Evolutionary conservation across 2,329 filamentous ascomycete genomes (phyloP), one percentile per base, ranked within the genome.

Genomic region (Penicillium nordicum): DNA sequence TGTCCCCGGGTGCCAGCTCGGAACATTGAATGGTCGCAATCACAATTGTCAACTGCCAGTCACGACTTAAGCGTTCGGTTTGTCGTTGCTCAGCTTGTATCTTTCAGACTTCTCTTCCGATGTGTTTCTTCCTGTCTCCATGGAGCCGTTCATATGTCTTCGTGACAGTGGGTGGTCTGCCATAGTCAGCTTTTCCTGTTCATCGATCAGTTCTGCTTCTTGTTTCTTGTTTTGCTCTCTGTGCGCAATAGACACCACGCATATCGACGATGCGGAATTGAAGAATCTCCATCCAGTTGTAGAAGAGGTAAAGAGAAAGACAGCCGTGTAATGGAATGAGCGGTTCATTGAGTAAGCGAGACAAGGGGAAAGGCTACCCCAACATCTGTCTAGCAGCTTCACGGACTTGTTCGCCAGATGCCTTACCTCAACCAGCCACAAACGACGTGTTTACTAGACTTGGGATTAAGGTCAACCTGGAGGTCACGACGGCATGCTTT

Each of bases 401-500:
- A 18, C 3, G 56, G 21, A 21, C 21, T 21, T 21, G 21, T 21
- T 21, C 21, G 21, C 21, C 21, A 21, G 21, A 21, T 21, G 21
- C 21, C 21, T 21, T 21, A 21, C 21, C 21, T 21, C 21, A 21
- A 21, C 21, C 21, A 21, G 1, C 62, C 63, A 32, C 63, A 63
- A 18, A 63, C 50, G n/a, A 66, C 65, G 40, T 66, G 59, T n/a
- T 57, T 55, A 16, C 8, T 36, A 2, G 6, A 10, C 21, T 9
- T 21, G 3, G 27, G 6, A 21, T 5, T 2, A 34, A 46, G 4
- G 18, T 5, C 9, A 48, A 59, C 56, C 30, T 47, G 37, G 23
- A 63, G 46, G n/a, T 54, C 48, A 27, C 10, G 9, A 65, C 53
- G 6, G 62, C 62, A 41, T 66, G 57, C n/a, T 52, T 59, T 4